Evolutionary conservation across 257 asterid genomes (phyloP), one percentile per base, ranked within the genome.

Genomic region (Salvia hispanica): DNA sequence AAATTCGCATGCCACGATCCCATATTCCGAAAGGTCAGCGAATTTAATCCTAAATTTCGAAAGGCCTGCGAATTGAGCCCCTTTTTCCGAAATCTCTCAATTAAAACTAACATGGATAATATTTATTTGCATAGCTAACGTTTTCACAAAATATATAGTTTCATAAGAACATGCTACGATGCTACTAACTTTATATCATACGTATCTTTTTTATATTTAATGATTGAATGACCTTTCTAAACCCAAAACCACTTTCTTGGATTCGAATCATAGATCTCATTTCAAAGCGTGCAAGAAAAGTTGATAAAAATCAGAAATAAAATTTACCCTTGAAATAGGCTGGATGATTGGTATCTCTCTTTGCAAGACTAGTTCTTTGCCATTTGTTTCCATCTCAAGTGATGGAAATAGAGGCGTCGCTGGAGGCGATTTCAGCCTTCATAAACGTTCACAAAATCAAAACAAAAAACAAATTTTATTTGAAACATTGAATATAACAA

Each of bases 341-440:
- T 83, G 92, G 60, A 80, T 39, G 69, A 90, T 86, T 57, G 95
- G 95, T 31, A 90, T 39, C 43, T 88, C 92, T 74, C 76, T 70
- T 9, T 81, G 95, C 50, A 74, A 25, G 43, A 82, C 73, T 15
- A 88, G 48, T 48, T 86, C 88, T 53, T 77, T 85, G 7, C 78
- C 82, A 37, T 72, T 73, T 52, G 88, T 60, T 76, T 90, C 96
- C 96, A 86, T 84, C 65, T 90, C 97, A 37, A 90, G 94, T 11
- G 97, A 90, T 3, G 92, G 95, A 76, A 90, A 90, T 39, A 88
- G 76, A 56, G 97, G 96, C 16, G 97, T 90, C 0, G 95, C 95
- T 0, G 97, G 97, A 0, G 97, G 97, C 7, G 97, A 88, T 74
- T 90, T 90, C 21, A 90, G 71, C 97, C 97, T 90, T 67, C 40